phyloP scores from a whole-genome alignment of 2,329 filamentous ascomycete species.

The Talaromyces sp. region DNA sequence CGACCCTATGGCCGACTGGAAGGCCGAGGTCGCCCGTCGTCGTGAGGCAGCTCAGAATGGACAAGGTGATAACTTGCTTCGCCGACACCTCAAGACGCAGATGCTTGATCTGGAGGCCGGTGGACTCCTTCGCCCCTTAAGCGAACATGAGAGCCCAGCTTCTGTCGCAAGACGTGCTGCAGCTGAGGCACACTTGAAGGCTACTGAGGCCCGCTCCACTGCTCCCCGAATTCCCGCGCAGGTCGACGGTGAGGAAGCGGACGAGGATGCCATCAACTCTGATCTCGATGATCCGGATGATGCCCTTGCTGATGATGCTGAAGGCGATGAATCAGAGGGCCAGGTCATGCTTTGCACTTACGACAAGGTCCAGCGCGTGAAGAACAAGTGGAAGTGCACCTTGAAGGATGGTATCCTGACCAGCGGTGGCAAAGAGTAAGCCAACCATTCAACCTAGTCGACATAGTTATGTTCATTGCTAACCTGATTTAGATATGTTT shows the following conservation, averaged over 20 bases:
- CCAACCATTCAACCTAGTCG: slow-evolving; percentile 19
- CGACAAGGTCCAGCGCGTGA: slow-evolving; percentile 97
- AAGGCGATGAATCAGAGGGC: slow-evolving; percentile 79
- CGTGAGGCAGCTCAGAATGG: slow-evolving; percentile 43
- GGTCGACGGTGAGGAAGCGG: slow-evolving; percentile 66
- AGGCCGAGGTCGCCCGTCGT: slow-evolving; percentile 48
- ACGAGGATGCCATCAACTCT: slow-evolving; percentile 97
- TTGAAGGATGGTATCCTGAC: slow-evolving; percentile 95
- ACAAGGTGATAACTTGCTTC: slow-evolving; percentile 43
- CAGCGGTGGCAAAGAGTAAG: slow-evolving; percentile 85
- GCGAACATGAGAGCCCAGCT: slow-evolving; percentile 38
- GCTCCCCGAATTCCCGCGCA: slow-evolving; percentile 43
- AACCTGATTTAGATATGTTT: slow-evolving; percentile 69
- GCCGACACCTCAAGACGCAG: slow-evolving; percentile 45
- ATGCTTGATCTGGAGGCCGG: slow-evolving; percentile 49
- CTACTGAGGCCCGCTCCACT: slow-evolving; percentile 1
- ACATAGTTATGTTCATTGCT: slow-evolving; percentile 21
- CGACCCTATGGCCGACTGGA: slow-evolving; percentile 57
- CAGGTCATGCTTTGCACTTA: slow-evolving; percentile 99
- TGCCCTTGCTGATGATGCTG: slow-evolving; percentile 77
- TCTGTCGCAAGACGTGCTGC: slow-evolving; percentile 44
- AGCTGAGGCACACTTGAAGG: slow-evolving; percentile 9
- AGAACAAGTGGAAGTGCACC: slow-evolving; percentile 99
- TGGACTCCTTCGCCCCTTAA: slow-evolving; percentile 48
- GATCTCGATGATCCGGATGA: slow-evolving; percentile 96